These are phyloP conservation scores for Hyaloscypha hepaticicola DNA, from an alignment of 495 filamentous ascomycete genomes.

Conservation along the genomic window DNA sequence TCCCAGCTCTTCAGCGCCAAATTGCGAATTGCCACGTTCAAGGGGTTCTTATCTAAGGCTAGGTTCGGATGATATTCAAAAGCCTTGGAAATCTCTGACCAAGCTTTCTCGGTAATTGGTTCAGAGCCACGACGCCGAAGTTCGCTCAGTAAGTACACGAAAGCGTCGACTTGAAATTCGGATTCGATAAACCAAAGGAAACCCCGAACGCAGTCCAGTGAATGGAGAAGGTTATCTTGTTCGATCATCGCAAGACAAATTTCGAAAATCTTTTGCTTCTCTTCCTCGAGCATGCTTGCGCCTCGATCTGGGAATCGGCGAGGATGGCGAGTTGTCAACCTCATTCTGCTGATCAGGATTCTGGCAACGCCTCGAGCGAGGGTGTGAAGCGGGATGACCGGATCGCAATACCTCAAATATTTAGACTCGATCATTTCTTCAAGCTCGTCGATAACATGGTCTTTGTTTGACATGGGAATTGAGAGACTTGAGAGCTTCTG, in stretches of 20 bases:
- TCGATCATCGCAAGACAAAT: conserved; percentile 42
- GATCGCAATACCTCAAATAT: conserved; percentile 55
- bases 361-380: conserved; percentile 46
- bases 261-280: conserved; percentile 46
- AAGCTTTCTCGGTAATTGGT: conserved; percentile 48
- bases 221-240: conserved; percentile 41
- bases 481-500: conserved; percentile 37
- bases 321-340: conserved; percentile 55
- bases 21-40: conserved; percentile 36
- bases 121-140: conserved; percentile 47
- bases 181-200: conserved; percentile 48
- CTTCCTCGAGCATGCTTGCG: conserved; percentile 10
- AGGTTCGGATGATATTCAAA: conserved; percentile 45
- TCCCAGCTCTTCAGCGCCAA: conserved; percentile 46
- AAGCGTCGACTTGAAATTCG: conserved; percentile 50
- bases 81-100: conserved; percentile 39
- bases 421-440: conserved; percentile 42
- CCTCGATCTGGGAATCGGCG: conserved; percentile 44
- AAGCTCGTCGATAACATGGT: conserved; percentile 43
- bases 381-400: conserved; percentile 56
- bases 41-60: conserved; percentile 38
- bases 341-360: conserved; percentile 41
- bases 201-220: conserved; percentile 34
- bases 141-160: conserved; percentile 50
- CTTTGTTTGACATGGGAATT: conserved; percentile 46